Base-by-base conservation (phyloP, 108 stramenopile species). In the Skeletonema potamos region DNA sequence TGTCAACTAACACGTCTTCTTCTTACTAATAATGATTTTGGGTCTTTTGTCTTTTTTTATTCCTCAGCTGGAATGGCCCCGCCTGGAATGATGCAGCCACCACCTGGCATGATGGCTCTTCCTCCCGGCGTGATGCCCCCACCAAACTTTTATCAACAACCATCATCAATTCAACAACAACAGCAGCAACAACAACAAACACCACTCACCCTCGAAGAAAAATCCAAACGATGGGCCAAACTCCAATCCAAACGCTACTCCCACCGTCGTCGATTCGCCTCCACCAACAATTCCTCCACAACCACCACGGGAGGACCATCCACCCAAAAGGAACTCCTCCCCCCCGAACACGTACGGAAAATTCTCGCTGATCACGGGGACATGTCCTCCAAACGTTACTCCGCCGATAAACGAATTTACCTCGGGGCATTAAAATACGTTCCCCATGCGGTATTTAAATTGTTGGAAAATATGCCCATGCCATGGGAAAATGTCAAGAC, bases 381-480 rank as follows among this genome's bases (percentile, higher is more conserved):
- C 84, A 98, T 99, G 99, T 90, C 93, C 46, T 92, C 94, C 44
- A 98, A 97, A 68, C 96, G 98, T 20, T 99, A 96, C 67, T 86
- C 95, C 22, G 83, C 94, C 48, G 98, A 99, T 72, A 98, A 98
- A 81, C 86, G 99, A 8, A 82, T 99, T 15, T 99, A 99, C 71
- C 79, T 99, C 4, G 99, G 99, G 18, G 99, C 99, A n/a, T 85
- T 99, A 41, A 99, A 99, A 75, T 99, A 98, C 72, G 93, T 97
- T 11, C 99, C 99, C 3, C 99, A 99, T 76, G 96, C 98, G 3
- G 86, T 99, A 29, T 98, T 95, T 82, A 99, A 99, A 83, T 81
- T 99, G 22, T 71, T 99, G 67, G 99, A 99, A 78, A 99, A 99
- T 72, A 98, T 99, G 85, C 95, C 95, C 79, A 96, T 96, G 95